phyloP scores from a whole-genome alignment of 2,329 filamentous ascomycete species.

The Triangularia setosa region DNA sequence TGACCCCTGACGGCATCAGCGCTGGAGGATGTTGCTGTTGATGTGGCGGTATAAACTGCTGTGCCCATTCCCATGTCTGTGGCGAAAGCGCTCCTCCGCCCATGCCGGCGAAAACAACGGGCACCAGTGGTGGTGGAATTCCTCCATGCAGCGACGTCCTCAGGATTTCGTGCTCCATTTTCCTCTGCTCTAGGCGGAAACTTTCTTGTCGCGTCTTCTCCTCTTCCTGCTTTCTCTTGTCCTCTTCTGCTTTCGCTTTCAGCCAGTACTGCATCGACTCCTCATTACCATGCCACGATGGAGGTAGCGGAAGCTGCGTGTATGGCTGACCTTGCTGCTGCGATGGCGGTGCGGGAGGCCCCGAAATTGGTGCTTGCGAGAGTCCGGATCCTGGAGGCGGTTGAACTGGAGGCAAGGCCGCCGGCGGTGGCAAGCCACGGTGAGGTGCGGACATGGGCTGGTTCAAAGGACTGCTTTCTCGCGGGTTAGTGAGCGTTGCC shows the following conservation, averaged over 20 bases:
- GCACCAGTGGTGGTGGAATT: constrained; percentile 70
- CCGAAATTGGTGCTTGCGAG: constrained; percentile 29
- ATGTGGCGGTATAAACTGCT: constrained; percentile 58
- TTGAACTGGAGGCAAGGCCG: constrained; percentile 59
- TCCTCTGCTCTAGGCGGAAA: constrained; percentile 66
- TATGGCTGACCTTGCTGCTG: constrained; percentile 42
- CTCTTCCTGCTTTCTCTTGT: constrained; percentile 69
- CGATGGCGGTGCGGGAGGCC: constrained; percentile 32
- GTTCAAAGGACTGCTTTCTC: constrained; percentile 45
- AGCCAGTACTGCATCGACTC: constrained; percentile 71
- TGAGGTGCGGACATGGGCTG: constrained; percentile 66
- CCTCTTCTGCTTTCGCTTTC: constrained; percentile 67
- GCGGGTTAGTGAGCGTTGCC: constrained; percentile 36
- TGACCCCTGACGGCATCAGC: constrained; percentile 45
- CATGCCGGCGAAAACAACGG: constrained; percentile 71
- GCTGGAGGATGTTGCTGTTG: constrained; percentile 48
- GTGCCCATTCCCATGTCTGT: constrained; percentile 62
- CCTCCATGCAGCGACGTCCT: constrained; percentile 64
- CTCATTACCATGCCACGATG: constrained; percentile 62
- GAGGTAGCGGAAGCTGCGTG: constrained; percentile 58
- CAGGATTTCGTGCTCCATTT: constrained; percentile 69
- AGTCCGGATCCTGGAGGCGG: constrained; percentile 33
- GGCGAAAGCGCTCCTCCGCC: constrained; percentile 59
- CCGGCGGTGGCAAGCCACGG: constrained; percentile 65
- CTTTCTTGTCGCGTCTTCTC: constrained; percentile 63